These are phyloP conservation scores for Euptelea pleiosperma DNA, from an alignment of 164 flowering plant species.

Conservation along the genomic window DNA sequence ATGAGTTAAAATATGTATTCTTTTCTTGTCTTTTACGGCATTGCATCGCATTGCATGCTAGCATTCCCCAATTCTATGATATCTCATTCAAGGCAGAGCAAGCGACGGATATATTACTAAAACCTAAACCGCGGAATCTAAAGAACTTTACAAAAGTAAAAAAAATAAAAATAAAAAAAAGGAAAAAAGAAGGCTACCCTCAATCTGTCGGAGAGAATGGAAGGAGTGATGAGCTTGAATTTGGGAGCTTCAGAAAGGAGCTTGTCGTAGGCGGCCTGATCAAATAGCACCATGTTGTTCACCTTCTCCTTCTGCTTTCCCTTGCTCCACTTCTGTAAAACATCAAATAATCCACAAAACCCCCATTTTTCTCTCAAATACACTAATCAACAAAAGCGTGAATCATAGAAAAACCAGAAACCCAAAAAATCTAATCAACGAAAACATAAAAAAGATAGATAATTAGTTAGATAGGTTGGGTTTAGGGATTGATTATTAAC, in stretches of 20 bases:
- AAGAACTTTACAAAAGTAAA: background rate
- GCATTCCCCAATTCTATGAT: too few relatives aligned
- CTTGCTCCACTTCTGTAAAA: conserved; percentile 22
- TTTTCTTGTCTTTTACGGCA: too few relatives aligned
- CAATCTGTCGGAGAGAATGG: conserved; percentile 18
- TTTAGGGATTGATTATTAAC: background rate
- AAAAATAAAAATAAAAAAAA: background rate
- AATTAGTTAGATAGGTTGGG: background rate
- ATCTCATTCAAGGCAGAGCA: too few relatives aligned
- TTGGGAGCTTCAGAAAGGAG: conserved; percentile 20
- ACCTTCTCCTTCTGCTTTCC: conserved; percentile 25
- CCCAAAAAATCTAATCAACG: too few relatives aligned
- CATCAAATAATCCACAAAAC: background rate
- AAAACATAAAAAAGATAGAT: background rate
- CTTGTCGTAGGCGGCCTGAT: conserved; percentile 16
- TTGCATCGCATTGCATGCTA: too few relatives aligned
- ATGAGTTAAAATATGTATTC: too few relatives aligned
- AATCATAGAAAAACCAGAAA: too few relatives aligned
- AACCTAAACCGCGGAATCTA: too few relatives aligned
- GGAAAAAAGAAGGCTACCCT: conserved; percentile 10
- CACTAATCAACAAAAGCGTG: background rate
- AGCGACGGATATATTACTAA: too few relatives aligned
- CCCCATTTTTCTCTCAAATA: background rate
- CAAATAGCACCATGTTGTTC: conserved; percentile 22
- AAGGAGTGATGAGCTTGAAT: conserved; percentile 21